Evolutionary conservation across 345 rosid species (phyloP), one percentile per base, ranked within the genome.

Genomic region (Capsella bursapastoris): DNA sequence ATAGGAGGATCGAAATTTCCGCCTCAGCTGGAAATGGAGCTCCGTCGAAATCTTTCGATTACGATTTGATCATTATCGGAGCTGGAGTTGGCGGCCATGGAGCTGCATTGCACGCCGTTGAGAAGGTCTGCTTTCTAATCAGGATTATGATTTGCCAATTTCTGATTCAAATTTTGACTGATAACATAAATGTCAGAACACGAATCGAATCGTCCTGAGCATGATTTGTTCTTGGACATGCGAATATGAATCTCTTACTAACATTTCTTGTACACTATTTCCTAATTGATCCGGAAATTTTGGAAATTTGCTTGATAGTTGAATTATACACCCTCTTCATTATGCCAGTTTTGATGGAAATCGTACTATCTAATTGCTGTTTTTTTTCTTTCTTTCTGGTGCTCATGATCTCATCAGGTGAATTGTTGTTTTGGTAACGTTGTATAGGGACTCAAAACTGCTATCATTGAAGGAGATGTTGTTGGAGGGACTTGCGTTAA

Each of bases 401-500:
- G 37, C 37, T 34, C 50, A 14, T 40, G n/a, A 52, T 52, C 22
- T 14, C 4, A 41, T 28, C 8, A 14, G 8, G 2, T 58, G 29
- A 14, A 2, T 4, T 38, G 7, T 70, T 35, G 4, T 32, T 28
- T 18, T 43, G 38, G 3, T 8, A 37, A 55, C 4, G 12, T 56
- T 71, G 3, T 38, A 1, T 40, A 95, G 98, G 98, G 98, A 57
- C 86, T 92, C 53, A 95, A 95, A 85, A 92, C 96, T 69, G 99
- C 98, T 7, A 86, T 95, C 32, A 84, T 92, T 5, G 99, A 95
- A 82, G 98, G 99, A 69, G 97, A 95, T 78, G 99, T 90, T 37
- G 87, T 95, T 51, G 99, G 99, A 68, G 99, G 99, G 69, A 95
- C 98, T 59, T 95, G 98, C 62, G 99, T 95, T 40, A 95, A 95